phyloP scores from a whole-genome alignment of 805 yeast species.

The Candida krabiensis region DNA sequence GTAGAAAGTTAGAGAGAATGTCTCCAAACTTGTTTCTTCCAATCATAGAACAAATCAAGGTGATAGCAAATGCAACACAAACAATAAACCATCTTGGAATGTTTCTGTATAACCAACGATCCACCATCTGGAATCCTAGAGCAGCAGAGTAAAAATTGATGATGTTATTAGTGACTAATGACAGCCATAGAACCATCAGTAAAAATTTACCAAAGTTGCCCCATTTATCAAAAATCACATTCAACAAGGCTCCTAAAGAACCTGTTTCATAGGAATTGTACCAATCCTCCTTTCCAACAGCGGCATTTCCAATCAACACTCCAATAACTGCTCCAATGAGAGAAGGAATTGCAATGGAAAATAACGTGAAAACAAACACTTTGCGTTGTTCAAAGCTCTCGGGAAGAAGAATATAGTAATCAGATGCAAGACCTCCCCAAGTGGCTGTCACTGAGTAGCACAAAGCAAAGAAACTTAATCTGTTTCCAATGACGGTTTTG shows the following conservation, averaged over 20 bases:
- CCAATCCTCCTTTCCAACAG: conserved; percentile 60
- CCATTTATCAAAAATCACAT: conserved; percentile 69
- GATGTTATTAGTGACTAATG: conserved; percentile 79
- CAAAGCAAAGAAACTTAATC: conserved; percentile 70
- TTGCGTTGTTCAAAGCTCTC: conserved; percentile 59
- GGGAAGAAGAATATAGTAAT: conserved; percentile 80
- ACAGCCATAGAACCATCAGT: conserved; percentile 65
- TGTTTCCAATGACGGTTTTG: conserved; percentile 58
- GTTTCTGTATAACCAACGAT: conserved; percentile 46
- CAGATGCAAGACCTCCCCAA: conserved; percentile 87
- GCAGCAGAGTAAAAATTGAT: conserved; percentile 82
- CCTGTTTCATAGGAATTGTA: conserved; percentile 47
- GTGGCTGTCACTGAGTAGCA: conserved; percentile 80
- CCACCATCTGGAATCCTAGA: conserved; percentile 69
- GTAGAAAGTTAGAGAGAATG: conserved; percentile 77
- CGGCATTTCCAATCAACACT: conserved; percentile 65
- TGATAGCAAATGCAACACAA: conserved; percentile 58
- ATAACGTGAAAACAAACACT: conserved; percentile 60
- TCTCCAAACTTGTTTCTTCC: conserved; percentile 73
- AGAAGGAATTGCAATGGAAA: conserved; percentile 70
- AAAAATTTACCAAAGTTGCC: conserved; percentile 75
- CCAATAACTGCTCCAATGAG: conserved; percentile 76
- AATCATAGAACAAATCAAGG: conserved; percentile 68
- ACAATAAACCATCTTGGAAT: conserved; percentile 82
- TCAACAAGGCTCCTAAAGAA: conserved; percentile 78